A percentile compares a stretch with the other conserved stretches of the same genome.
These are phyloP conservation scores for Metarhizium sp. DNA, from an alignment of 2,329 filamentous ascomycete species.

Conservation along the genomic window DNA sequence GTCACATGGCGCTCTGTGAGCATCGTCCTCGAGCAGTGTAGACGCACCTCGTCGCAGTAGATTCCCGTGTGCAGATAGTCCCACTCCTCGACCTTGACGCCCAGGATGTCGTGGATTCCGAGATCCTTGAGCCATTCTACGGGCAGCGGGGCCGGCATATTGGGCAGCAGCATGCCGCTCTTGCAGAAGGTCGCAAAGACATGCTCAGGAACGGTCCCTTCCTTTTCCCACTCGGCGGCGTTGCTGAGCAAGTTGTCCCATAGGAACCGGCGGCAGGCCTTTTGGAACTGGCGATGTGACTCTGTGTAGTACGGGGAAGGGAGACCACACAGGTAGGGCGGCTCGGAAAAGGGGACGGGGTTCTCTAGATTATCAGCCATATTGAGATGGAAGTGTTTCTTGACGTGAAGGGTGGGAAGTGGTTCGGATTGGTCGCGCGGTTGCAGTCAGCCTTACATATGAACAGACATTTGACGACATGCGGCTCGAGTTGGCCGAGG, in stretches of 20 bases:
- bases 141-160: slow-evolving; percentile 39
- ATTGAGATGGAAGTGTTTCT: neutral
- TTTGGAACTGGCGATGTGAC: slow-evolving; percentile 49
- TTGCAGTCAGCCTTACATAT: neutral
- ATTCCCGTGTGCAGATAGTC: slow-evolving; percentile 50
- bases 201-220: slow-evolving; percentile 37
- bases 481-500: neutral
- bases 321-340: slow-evolving; percentile 59
- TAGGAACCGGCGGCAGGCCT: slow-evolving; percentile 47
- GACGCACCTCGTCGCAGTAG: slow-evolving; percentile 38
- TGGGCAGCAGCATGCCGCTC: slow-evolving; percentile 28
- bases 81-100: slow-evolving; percentile 36
- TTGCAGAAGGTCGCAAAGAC: slow-evolving; percentile 27
- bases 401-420: neutral
- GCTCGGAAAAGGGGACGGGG: slow-evolving; percentile 56
- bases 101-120: slow-evolving; percentile 19
- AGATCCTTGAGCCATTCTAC: slow-evolving; percentile 51
- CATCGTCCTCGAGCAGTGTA: neutral
- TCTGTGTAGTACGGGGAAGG: slow-evolving; percentile 56
- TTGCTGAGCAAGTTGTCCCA: slow-evolving; percentile 48
- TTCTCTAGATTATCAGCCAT: slow-evolving; percentile 4
- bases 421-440: neutral
- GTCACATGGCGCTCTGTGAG: neutral
- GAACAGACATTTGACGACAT: neutral
- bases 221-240: slow-evolving; percentile 55